Evolutionary conservation across 2,329 filamentous ascomycete species (phyloP).

Genomic region (Curvularia spicifera): DNA sequence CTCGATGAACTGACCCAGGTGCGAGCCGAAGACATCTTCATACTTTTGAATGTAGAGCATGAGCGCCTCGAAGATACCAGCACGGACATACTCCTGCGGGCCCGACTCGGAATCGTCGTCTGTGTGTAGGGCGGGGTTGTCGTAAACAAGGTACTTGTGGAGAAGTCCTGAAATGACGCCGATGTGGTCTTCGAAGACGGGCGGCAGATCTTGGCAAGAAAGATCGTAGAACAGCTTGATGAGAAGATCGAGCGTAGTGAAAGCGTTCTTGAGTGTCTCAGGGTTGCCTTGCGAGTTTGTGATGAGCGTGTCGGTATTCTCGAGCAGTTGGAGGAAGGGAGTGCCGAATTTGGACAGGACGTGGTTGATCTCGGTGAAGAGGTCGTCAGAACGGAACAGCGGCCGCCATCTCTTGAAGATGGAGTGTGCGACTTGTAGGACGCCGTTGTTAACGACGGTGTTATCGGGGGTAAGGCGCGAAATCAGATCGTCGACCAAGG

Average conservation of each 20-base stretch:
- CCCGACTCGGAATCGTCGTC: slow-evolving; percentile 91
- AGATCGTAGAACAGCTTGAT: slow-evolving; percentile 95
- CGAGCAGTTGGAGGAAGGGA: slow-evolving; percentile 81
- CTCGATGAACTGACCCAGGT: slow-evolving; percentile 83
- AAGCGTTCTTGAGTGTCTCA: slow-evolving; percentile 74
- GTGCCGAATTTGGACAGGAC: slow-evolving; percentile 84
- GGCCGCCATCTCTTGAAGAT: slow-evolving; percentile 97
- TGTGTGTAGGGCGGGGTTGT: slow-evolving; percentile 80
- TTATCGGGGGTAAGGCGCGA: slow-evolving; percentile 83
- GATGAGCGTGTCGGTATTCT: slow-evolving; percentile 73
- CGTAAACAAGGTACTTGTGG: slow-evolving; percentile 91
- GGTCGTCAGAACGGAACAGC: slow-evolving; percentile 87
- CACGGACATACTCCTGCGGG: slow-evolving; percentile 83
- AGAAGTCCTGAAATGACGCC: slow-evolving; percentile 76
- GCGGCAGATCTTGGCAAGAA: slow-evolving; percentile 95
- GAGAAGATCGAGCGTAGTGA: slow-evolving; percentile 84
- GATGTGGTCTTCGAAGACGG: slow-evolving; percentile 91
- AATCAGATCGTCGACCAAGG: slow-evolving; percentile 91
- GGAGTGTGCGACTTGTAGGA: slow-evolving; percentile 95
- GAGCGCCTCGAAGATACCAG: slow-evolving; percentile 89
- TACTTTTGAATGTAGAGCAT: slow-evolving; percentile 94
- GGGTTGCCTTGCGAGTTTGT: slow-evolving; percentile 78
- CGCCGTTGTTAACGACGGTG: slow-evolving; percentile 85
- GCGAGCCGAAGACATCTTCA: slow-evolving; percentile 86
- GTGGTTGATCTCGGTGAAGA: slow-evolving; percentile 96